Base-by-base conservation (phyloP, 495 filamentous ascomycete genomes). In the Neurospora cerealis region DNA sequence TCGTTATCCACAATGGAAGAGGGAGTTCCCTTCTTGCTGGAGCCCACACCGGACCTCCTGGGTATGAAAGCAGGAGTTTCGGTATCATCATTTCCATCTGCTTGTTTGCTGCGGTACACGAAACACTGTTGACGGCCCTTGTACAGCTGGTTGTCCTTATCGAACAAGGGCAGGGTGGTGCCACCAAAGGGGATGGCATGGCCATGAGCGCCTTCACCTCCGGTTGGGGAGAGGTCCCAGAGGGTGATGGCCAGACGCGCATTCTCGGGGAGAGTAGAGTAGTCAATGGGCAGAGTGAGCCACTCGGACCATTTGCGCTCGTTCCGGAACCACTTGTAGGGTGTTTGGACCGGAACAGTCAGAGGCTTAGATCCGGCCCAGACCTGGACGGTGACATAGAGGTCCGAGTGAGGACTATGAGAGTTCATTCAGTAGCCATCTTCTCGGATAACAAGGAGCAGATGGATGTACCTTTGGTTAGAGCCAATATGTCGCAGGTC, bases 311-410 rank as follows among this genome's bases (percentile, higher is more conserved):
- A 99, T 80, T 84, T 87, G 77, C 96, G 89, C 70, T 89, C 87
- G 34, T 85, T 87, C 77, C 93, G 94, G 77, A 98, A 97, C 3
- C 92, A 81, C 80, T 92, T 97, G 84, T 97, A 98, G 17, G 93
- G 86, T 11, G 96, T 99, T 80, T 98, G 95, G 13, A 97, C 85
- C 0, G 94, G 93, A 1, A 98, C 93, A 1, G 95, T 95, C 74
- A 98, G 81, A 17, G 96, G 94, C 79, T 99, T 98, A 21, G 93
- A 97, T 76, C 97, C 94, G 13, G 96, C 94, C 91, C 95, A 99
- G 78, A 97, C 84, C 82, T 98, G 96, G 19, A 90, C 92, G 4
- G 94, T 97, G 24, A 96, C 91, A 77, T 94, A 98, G 44, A 98
- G 90, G 80, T 99, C 96, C 24, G 93, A 97, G 78, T 89, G 80